Evolutionary conservation across 2,329 filamentous ascomycete species (phyloP), one percentile per base, ranked within the genome.

Genomic region (Arthroderma sp.): DNA sequence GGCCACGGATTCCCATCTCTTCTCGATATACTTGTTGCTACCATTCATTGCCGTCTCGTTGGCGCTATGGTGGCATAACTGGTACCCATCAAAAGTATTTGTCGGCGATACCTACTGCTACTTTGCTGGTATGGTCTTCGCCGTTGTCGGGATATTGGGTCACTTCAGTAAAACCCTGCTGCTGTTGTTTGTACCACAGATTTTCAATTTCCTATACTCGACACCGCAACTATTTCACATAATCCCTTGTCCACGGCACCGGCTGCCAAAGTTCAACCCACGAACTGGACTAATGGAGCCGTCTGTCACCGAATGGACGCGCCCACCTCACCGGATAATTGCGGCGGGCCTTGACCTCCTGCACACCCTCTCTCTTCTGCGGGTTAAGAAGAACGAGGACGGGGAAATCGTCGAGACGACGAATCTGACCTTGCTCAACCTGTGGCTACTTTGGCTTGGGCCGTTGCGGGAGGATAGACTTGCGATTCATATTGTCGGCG

Each of bases 71-170:
- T 82, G 75, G 69, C 91, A 98, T 76, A 98, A 98, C 73, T 94
- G 90, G 88, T 98, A 90, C 69, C 93, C 93, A 0, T 89, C 91
- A 23, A 85, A 84, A 66, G 93, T 97, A 8, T 98, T 98, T 67
- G 91, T 97, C 8, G 93, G 93, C 57, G 93, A 98, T 73, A 98
- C 93, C 2, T 98, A 97, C 79, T 98, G 93, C 79, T 98, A 98
- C 75, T 96, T 98, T 72, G 93, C 93, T 0, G 93, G 93, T 63
- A 98, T 98, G 90, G 88, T 97, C 39, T 98, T 98, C 70, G 93
- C 91, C 56, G 91, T 96, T 47, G 93, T 97, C 63, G 90, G 89
- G 62, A 97, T 98, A 67, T 80, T 96, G 55, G 93, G 93, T 23
- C 93, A 98, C 75, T 98, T 98, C 76, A 94, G 88, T 76, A 98